Base-by-base conservation (phyloP, 345 rosid species). In the Eucalyptus virginea region DNA sequence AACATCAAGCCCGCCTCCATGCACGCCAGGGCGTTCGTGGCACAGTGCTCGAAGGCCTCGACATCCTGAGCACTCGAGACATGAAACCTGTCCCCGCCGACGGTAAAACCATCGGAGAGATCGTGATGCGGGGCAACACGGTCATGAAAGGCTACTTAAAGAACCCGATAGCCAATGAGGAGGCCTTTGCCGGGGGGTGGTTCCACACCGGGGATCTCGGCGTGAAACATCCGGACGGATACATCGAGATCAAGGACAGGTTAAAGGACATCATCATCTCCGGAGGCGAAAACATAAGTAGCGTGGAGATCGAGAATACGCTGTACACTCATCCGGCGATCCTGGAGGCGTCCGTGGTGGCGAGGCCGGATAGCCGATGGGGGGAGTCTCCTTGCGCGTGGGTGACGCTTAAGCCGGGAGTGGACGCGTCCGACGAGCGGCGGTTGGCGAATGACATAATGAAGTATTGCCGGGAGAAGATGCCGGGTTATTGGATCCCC, bases 21-120 rank as follows among this genome's bases (percentile, higher is more conserved):
- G 95, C 99, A 3, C 97, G 99, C 77, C 99, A 98, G 89, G 99
- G 99, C 42, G 98, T 98, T 34, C 93, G 96, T 34, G 93, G 93
- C 88, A 90, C 91, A 21, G 92, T 94, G 89, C 89, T 97, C 94
- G 99, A 97, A 86, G 90, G 93, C 48, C 93, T 98, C 45, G 98
- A 98, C 7, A 94, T 98, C 32, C 92, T 97, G 12, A 50, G 15
- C 56, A 30, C 87, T 47, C 32, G 9, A 0, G 40, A 47, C 32
- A 42, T 87, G 47, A 54, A 23, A 14, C 81, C 83, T 8, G 90
- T 89, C 81, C 77, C 87, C 6, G 86, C 47, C 8, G 90, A 89
- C 11, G 90, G 90, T 8, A 32, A 7, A n/a, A 77, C 86, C 72
- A 26, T 77, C 3, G 90, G 90, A 48, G 90, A 89, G 62, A 87